Percentiles rank a stretch among this genome's conserved stretches.
Conservation (phyloP, 805 yeast genomes). For the Schizosaccharomyces osmophilus region DNA sequence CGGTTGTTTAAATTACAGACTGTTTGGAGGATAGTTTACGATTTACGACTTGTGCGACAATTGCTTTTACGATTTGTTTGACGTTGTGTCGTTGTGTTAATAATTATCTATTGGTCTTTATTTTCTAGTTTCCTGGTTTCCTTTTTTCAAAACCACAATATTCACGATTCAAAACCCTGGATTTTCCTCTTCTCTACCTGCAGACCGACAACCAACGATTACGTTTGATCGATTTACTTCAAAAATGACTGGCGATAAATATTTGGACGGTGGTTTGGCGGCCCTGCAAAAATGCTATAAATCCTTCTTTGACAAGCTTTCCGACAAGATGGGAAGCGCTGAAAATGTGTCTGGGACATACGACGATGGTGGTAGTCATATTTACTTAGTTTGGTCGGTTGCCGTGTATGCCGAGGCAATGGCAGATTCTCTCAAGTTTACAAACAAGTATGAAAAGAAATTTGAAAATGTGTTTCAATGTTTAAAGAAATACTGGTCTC, state of each 20-base stretch:
- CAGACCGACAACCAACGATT: too few relatives aligned
- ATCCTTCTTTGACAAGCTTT: not conserved
- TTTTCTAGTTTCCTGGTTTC: too few relatives aligned
- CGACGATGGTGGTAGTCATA: not conserved
- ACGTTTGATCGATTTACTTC: not conserved
- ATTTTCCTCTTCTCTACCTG: too few relatives aligned
- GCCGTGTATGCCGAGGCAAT: not conserved
- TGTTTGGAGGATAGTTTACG: too few relatives aligned
- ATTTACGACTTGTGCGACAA: too few relatives aligned
- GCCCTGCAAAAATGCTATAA: not conserved
- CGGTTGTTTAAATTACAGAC: too few relatives aligned
- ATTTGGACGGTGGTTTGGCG: not conserved
- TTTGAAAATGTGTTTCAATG: not conserved
- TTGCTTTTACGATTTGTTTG: too few relatives aligned
- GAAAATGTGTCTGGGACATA: not conserved
- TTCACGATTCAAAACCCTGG: too few relatives aligned
- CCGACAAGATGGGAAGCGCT: not conserved
- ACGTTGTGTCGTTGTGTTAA: too few relatives aligned
- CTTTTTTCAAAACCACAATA: too few relatives aligned
- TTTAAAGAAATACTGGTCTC: conserved; percentile 5
- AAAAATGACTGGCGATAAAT: not conserved
- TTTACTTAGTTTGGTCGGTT: conserved; percentile 2
- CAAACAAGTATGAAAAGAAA: not conserved
- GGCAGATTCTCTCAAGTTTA: not conserved
- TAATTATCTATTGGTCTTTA: too few relatives aligned